Conservation (phyloP, 805 yeast species). For the Metschnikowia cubensis region DNA sequence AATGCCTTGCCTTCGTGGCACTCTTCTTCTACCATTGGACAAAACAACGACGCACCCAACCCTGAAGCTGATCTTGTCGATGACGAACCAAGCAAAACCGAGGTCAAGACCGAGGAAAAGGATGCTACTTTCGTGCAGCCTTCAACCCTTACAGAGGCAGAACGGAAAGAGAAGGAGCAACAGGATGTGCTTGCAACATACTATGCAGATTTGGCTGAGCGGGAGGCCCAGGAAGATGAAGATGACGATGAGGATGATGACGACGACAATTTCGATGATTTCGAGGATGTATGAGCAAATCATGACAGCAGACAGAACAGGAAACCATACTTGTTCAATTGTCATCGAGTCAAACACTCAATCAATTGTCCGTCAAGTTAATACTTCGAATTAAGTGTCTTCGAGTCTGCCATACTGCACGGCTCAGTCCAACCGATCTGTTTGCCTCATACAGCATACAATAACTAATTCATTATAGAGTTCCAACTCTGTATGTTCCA, state of each 20-base stretch:
- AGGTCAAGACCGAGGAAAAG: slow-evolving; percentile 10
- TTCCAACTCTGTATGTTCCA: too few species aligned
- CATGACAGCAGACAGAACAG: too few species aligned
- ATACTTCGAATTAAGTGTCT: too few species aligned
- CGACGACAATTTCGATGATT: slow-evolving; percentile 31
- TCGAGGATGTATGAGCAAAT: slow-evolving; percentile 26
- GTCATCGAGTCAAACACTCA: too few species aligned
- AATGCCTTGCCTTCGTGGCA: slow-evolving; percentile 98
- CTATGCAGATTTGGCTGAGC: slow-evolving; percentile 70
- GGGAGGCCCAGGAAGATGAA: slow-evolving; percentile 59
- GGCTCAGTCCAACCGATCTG: too few species aligned
- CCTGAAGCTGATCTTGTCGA: slow-evolving; percentile 17
- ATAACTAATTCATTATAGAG: too few species aligned
- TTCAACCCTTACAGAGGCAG: slow-evolving; percentile 13
- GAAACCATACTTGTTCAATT: too few species aligned
- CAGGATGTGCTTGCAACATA: slow-evolving; percentile 65
- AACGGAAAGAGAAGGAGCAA: slow-evolving; percentile 43
- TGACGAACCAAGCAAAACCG: slow-evolving; percentile 16
- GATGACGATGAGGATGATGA: slow-evolving; percentile 52
- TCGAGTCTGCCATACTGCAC: too few species aligned
- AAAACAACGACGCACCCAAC: slow-evolving; percentile 34
- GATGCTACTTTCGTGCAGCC: slow-evolving; percentile 2
- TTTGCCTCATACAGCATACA: not conserved
- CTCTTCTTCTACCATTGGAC: slow-evolving; percentile 83
- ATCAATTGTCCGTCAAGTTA: too few species aligned